Base-by-base conservation (phyloP, 1,284 basidiomycete species). In the Microbotryum violaceum region DNA sequence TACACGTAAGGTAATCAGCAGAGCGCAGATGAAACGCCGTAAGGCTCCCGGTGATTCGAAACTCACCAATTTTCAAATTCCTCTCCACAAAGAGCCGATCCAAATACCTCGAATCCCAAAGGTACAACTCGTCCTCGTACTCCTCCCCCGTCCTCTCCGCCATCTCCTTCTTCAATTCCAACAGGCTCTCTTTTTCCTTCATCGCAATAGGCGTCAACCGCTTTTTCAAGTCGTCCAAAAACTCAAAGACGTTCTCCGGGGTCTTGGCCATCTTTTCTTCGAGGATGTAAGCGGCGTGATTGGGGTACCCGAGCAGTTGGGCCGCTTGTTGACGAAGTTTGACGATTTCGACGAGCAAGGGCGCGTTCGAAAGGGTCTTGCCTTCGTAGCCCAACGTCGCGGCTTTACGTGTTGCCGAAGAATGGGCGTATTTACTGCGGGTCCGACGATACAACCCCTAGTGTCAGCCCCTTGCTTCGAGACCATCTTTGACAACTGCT, bases 241-340 rank as follows among this genome's bases (percentile, higher is more conserved):
- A 85, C 46, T 81, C 77, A 68, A 79, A 73, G 2, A 86, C 83
- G 53, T 79, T 79, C 52, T 82, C 77, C 2, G 82, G 83, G 44
- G 78, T 81, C 73, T 89, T 89, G 64, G 87, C 83, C 89, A 91
- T 90, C 77, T 89, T 90, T 20, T 56, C 81, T 72, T 91, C 88
- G 0, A 88, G 87, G 27, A 84, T 75, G 72, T 84, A 90, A 73
- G 88, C 87, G 1, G 87, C 88, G 85, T 87, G 89, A 20, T 82
- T 88, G n/a, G 82, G 74, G 68, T 90, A 90, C 6, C 82, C 82
- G 18, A 91, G 78, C 5, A 90, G 71, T 29, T 76, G 76, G 1
- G 85, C 83, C 58, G 88, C 85, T 71, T 83, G 74, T 23, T 83
- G 83, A 52, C 89, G 85, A 2, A 90, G 77, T 51, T 62, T 33